Base-by-base conservation (phyloP, 352 stramenopile species). In the Phytophthora tentaculata region DNA sequence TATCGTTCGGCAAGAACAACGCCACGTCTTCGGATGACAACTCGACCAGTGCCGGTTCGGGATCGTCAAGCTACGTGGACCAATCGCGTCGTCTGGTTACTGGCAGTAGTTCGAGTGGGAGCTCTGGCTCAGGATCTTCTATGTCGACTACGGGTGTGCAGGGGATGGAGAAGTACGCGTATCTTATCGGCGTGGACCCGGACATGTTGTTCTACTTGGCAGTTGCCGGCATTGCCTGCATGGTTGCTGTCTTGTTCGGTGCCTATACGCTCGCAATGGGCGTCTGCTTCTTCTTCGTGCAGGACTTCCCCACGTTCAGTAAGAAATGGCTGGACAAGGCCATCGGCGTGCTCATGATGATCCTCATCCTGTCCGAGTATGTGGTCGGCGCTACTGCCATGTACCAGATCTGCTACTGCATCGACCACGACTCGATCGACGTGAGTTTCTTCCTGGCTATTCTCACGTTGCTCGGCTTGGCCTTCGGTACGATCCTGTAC, bases 181-280 rank as follows among this genome's bases (percentile, higher is more conserved):
- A 68, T 3, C 32, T 92, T 10, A 89, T 96, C 45, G 88, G 85
- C 17, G 83, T 96, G 26, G 44, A 88, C 28, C 67, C 84, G 19
- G 84, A 94, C 60, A 94, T 87, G 82, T 71, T 96, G 10, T 94
- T 96, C 45, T 95, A 94, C 73, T 47, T 96, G 58, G 90, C 88
- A 44, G 72, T 85, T 4, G 85, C 83, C 12, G 88, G 88, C 29
- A 78, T 90, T 69, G 75, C 63, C 41, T 74, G 58, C 64, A 51
- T 93, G 23, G 65, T 84, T 41, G 70, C 67, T n/a, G 65, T 63
- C 28, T 24, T 87, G 19, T 89, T 94, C 44, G 61, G 77, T 16
- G 48, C 74, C 2, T 91, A 90, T 43, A 74, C 60, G 5, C 12
- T 88, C 4, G 69, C 83, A 3, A 85, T 91, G 65, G 63, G 69